Evolutionary conservation across 2,329 filamentous ascomycete genomes (phyloP).

Genomic region (Hypoxylon sp.): DNA sequence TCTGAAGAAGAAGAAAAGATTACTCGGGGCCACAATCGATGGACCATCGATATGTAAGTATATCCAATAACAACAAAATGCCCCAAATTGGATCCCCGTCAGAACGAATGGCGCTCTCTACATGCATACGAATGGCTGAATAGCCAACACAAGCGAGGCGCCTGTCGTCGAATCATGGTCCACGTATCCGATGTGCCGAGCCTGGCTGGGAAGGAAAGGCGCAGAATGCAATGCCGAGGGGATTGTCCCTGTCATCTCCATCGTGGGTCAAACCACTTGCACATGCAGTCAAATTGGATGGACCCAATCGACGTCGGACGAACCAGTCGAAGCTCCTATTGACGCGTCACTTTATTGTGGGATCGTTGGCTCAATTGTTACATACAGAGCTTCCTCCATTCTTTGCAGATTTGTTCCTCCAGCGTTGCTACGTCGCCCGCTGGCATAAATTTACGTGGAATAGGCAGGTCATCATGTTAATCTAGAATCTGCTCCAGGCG

Average conservation of each 20-base stretch:
- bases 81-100: slow-evolving; percentile 34
- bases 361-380: slow-evolving; percentile 32
- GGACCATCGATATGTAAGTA: slow-evolving; percentile 35
- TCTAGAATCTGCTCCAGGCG: slow-evolving; percentile 33
- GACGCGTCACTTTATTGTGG: slow-evolving; percentile 39
- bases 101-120: slow-evolving; percentile 29
- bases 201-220: slow-evolving; percentile 41
- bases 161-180: slow-evolving; percentile 38
- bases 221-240: slow-evolving; percentile 39
- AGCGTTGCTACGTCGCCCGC: slow-evolving; percentile 25
- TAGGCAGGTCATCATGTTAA: slow-evolving; percentile 40
- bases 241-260: slow-evolving; percentile 32
- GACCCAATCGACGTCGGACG: slow-evolving; percentile 34
- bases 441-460: slow-evolving; percentile 33
- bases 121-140: slow-evolving; percentile 38
- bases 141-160: slow-evolving; percentile 31
- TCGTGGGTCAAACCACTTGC: slow-evolving; percentile 32
- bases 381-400: slow-evolving; percentile 30
- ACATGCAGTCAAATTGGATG: slow-evolving; percentile 33
- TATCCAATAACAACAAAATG: slow-evolving; percentile 33
- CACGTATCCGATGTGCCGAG: slow-evolving; percentile 38
- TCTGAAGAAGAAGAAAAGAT: slow-evolving; percentile 13
- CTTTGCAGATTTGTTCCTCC: slow-evolving; percentile 26
- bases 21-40: slow-evolving; percentile 33
- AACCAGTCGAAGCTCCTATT: slow-evolving; percentile 37